Base-by-base conservation (phyloP, 441 rosid genomes). In the Adansonia grandidieri region DNA sequence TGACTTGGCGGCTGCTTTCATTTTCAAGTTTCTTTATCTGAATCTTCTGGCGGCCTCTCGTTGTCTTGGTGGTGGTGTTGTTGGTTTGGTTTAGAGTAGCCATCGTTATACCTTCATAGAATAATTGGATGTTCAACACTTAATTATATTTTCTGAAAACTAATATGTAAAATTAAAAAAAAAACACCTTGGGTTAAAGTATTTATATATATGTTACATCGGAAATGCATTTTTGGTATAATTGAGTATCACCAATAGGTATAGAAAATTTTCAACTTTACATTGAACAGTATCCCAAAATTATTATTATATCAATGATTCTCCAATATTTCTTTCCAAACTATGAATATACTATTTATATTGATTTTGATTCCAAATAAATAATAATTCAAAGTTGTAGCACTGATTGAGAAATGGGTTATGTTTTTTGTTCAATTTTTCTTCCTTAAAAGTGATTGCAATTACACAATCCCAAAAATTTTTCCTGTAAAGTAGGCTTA, bases 1-100 rank as follows among this genome's bases (percentile, higher is more conserved):
- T 80, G 2, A 84, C 83, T 57, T 82, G 85, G 6, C 40, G 58
- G 56, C 50, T 67, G 22, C 37, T 78, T 4, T 67, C 50, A 2
- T 82, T 28, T 53, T 82, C 69, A 2, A 78, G 77, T 71, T 72
- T 76, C 82, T 80, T 73, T 32, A 84, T 82, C 58, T 71, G 70
- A 7, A 80, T 82, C 85, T 78, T 84, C 9, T 72, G 82, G 0
- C 85, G 83, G 11, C 85, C 87, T 77, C 58, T 82, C 1, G 78
- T 84, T 17, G 54, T 66, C 73, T 60, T 37, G 42, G 2, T 15
- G 48, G 24, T 64, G 48, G 24, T 17, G 11, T 62, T 28, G 17
- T 8, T 61, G 63, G 2, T 68, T 44, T 24, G 74, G 9, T 70
- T 48, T n/a, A 6, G 20, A 22, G 63, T 8, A 32, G 75, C 75